Conservation (phyloP, 73 alveolate genomes). For the Effrenium voratum region DNA sequence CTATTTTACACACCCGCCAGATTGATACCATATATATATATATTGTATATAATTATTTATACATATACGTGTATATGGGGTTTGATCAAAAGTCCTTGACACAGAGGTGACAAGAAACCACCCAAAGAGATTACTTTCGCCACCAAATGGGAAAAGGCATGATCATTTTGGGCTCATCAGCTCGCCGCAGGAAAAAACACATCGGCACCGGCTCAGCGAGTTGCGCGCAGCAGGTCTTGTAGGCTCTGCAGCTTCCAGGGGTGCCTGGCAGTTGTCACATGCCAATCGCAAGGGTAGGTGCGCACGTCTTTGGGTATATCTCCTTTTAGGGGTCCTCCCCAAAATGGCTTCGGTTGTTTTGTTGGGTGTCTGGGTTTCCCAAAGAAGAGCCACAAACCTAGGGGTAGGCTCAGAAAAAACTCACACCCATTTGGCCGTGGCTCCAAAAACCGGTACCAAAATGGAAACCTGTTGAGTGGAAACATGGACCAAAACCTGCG, state of each 20-base stretch:
- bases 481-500: no score
- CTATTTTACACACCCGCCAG: no score
- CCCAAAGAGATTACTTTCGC: background rate
- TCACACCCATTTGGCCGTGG: no score
- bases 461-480: no score
- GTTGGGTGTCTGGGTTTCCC: background rate
- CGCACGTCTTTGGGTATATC: background rate
- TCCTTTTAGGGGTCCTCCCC: background rate
- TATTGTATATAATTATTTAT: no score
- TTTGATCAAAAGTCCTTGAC: background rate
- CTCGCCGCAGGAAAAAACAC: background rate
- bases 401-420: background rate
- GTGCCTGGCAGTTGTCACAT: constrained; percentile 6
- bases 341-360: background rate
- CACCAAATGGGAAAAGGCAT: background rate
- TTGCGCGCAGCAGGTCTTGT: background rate
- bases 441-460: no score
- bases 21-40: no score
- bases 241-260: constrained; percentile 70
- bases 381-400: background rate
- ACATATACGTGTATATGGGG: background rate
- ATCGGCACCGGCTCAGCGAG: background rate
- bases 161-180: background rate
- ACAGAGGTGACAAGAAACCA: background rate
- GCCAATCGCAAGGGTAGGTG: background rate